Percentiles rank a stretch among this genome's conserved stretches.
Conservation (phyloP, 2,329 filamentous ascomycete species). For the Aspergillus sp. region DNA sequence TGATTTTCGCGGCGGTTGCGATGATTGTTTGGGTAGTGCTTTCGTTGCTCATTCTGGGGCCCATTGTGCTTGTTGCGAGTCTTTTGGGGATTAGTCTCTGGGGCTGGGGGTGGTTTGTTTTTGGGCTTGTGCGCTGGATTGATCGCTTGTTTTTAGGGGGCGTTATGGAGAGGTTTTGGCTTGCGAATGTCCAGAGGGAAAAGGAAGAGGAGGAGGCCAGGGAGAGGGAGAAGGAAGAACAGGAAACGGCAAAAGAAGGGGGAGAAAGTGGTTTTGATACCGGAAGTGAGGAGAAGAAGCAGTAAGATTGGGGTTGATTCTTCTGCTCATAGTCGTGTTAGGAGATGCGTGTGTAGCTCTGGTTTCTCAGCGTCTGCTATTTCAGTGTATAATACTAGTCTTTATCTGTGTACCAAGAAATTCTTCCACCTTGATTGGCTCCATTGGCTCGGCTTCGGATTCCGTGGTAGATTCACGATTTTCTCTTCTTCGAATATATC, state of each 20-base stretch:
- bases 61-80: conserved; percentile 28
- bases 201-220: conserved; percentile 2
- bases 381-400: not conserved
- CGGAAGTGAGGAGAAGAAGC: not conserved
- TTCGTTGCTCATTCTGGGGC: conserved; percentile 36
- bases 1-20: conserved; percentile 38
- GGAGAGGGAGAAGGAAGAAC: not conserved
- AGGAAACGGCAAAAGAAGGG: not conserved
- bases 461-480: not conserved
- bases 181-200: conserved; percentile 4
- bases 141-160: conserved; percentile 19
- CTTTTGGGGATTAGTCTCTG: conserved; percentile 19
- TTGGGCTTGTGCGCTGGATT: conserved; percentile 19
- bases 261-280: not conserved
- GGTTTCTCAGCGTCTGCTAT: not conserved
- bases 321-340: not conserved
- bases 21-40: conserved; percentile 37
- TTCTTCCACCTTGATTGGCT: not conserved
- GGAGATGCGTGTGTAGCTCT: not conserved
- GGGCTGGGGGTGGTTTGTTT: conserved; percentile 23
- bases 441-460: not conserved
- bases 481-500: not conserved
- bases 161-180: conserved; percentile 18
- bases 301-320: not conserved
- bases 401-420: not conserved